Evolutionary conservation across 306 rosid genomes (phyloP), one percentile per base, ranked within the genome.

Genomic region (Delonix regia): DNA sequence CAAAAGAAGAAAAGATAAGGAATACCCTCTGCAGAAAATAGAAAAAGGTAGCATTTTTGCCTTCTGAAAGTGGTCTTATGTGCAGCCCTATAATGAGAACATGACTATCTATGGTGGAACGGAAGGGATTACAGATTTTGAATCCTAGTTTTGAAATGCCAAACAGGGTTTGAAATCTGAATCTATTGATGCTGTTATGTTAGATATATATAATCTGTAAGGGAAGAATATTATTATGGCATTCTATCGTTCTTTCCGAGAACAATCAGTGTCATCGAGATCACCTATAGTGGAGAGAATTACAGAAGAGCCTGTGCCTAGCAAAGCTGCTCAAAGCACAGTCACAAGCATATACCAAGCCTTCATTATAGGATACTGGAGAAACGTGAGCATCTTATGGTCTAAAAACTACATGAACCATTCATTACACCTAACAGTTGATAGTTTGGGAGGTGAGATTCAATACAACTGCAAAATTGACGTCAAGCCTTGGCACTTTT

Each of bases 401-500:
- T 86, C 90, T 79, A 94, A 88, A 48, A 90, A 87, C 62, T 84
- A 89, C 14, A 89, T 92, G 88, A 89, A 78, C 84, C 92, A 94
- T 36, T 83, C 91, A 27, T 73, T 94, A 18, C 83, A 68, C 82
- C 67, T 94, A 56, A 83, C 86, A 36, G 53, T 92, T n/a, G 90
- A 92, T 7, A 85, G 89, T 67, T 3, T 73, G 42, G 88, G 77
- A 0, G 94, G 97, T 0, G 93, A 87, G 0, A 77, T 79, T 38
- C 90, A 90, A 38, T 88, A 81, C 83, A 80, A 57, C 1, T 90
- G 94, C 83, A 94, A 88, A 60, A 84, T 94, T 33, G 97, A 94
- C 22, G 87, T 94, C 3, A 94, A 94, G 68, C 97, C 97, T 0
- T 94, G 98, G 98, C 82, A 78, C 60, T 89, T 90, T 30, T 94